phyloP scores from a whole-genome alignment of 306 rosid species.

The Malus fusca region DNA sequence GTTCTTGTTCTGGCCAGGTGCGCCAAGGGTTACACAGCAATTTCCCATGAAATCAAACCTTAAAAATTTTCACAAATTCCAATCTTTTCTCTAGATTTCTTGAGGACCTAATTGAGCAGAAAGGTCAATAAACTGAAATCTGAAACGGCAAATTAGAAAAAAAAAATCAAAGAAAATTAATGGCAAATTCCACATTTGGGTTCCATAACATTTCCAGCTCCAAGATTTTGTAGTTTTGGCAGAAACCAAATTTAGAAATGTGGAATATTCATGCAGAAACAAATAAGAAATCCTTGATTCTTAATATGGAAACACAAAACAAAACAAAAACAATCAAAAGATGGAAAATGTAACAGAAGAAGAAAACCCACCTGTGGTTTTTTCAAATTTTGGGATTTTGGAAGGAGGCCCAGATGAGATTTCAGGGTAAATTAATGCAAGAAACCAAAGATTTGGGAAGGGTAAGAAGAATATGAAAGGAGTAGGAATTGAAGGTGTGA shows the following conservation, averaged over 20 bases:
- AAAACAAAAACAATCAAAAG: neutral
- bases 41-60: conserved; percentile 39
- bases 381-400: neutral
- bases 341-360: neutral
- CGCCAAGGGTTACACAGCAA: conserved; percentile 41
- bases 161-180: neutral
- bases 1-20: conserved; percentile 20
- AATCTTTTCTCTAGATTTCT: conserved; percentile 10
- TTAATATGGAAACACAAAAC: neutral
- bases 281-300: neutral
- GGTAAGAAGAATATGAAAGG: neutral
- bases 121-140: neutral
- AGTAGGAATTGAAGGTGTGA: conserved; percentile 6
- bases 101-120: conserved; percentile 11
- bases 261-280: neutral
- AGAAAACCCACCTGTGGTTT: conserved; percentile 18
- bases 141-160: neutral
- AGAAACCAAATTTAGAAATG: neutral
- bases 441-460: neutral
- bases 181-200: neutral
- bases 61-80: conserved; percentile 3
- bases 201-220: neutral
- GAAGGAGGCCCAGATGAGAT: conserved; percentile 6
- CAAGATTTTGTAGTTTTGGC: neutral
- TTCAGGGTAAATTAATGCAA: neutral